These are phyloP conservation scores for Penicillium verrucosum DNA, from an alignment of 2,329 filamentous ascomycete genomes.

Conservation along the genomic window DNA sequence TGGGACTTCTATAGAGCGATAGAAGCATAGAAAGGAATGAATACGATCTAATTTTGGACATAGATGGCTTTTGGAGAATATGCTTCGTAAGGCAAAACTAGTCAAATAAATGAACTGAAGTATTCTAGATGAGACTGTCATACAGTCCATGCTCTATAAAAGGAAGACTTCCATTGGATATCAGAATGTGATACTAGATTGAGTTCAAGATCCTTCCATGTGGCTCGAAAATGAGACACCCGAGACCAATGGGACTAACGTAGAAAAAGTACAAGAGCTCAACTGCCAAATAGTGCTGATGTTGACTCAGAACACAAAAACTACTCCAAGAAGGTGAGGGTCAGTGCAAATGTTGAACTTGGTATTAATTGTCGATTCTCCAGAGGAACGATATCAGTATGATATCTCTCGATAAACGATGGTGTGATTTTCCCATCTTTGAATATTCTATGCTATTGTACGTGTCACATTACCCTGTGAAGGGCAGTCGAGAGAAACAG, in stretches of 20 bases:
- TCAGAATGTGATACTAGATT: not conserved
- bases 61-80: not conserved
- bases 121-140: not conserved
- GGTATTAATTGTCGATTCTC: slow-evolving; percentile 13
- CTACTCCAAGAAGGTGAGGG: not conserved
- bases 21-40: not conserved
- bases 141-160: not conserved
- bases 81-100: not conserved
- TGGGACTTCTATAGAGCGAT: not conserved
- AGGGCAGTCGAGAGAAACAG: slow-evolving; percentile 15
- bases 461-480: slow-evolving; percentile 26
- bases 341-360: slow-evolving; percentile 5
- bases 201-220: slow-evolving; percentile 5
- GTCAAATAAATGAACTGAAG: not conserved
- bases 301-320: not conserved
- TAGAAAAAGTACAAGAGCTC: not conserved
- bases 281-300: not conserved
- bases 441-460: slow-evolving; percentile 31
- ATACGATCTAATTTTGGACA: not conserved
- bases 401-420: slow-evolving; percentile 22
- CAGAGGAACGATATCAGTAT: slow-evolving; percentile 11
- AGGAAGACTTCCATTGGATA: not conserved
- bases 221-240: no score
- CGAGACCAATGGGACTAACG: no score
- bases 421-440: slow-evolving; percentile 25